Evolutionary conservation across 106 monocot species (phyloP).

Genomic region (Phalaenopsis equestris): DNA sequence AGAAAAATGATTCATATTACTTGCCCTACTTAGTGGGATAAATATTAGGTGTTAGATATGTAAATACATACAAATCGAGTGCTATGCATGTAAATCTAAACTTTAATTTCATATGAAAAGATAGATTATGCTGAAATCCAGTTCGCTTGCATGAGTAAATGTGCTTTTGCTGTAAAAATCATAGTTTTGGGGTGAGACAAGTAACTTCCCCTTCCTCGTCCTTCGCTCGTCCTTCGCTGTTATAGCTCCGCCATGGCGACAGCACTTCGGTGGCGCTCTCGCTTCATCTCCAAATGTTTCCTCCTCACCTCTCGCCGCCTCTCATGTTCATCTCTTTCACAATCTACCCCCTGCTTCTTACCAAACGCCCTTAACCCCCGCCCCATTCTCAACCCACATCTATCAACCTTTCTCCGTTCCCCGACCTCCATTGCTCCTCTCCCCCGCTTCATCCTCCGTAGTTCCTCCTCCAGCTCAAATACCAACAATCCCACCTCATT

Average conservation of each 20-base stretch:
- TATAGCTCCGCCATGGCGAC: neutral
- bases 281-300: neutral
- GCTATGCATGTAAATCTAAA: too few relatives aligned
- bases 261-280: neutral
- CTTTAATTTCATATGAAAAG: too few relatives aligned
- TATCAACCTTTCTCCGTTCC: neutral
- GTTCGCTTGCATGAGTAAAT: too few relatives aligned
- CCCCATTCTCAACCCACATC: neutral
- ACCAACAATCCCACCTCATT: constrained; percentile 87
- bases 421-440: neutral
- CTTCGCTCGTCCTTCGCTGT: too few relatives aligned
- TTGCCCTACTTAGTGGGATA: too few relatives aligned
- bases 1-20: too few relatives aligned
- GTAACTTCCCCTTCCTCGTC: too few relatives aligned
- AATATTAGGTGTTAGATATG: too few relatives aligned
- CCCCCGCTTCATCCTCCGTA: constrained; percentile 12
- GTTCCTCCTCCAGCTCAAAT: constrained; percentile 15
- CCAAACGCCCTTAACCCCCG: neutral
- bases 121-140: too few relatives aligned
- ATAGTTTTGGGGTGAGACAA: too few relatives aligned
- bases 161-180: too few relatives aligned
- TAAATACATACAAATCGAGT: too few relatives aligned
- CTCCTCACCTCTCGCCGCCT: neutral
- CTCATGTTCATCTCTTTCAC: neutral
- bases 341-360: neutral